These are phyloP conservation scores for Leucoagaricus sp. DNA, from an alignment of 1,284 basidiomycete species.

Conservation along the genomic window DNA sequence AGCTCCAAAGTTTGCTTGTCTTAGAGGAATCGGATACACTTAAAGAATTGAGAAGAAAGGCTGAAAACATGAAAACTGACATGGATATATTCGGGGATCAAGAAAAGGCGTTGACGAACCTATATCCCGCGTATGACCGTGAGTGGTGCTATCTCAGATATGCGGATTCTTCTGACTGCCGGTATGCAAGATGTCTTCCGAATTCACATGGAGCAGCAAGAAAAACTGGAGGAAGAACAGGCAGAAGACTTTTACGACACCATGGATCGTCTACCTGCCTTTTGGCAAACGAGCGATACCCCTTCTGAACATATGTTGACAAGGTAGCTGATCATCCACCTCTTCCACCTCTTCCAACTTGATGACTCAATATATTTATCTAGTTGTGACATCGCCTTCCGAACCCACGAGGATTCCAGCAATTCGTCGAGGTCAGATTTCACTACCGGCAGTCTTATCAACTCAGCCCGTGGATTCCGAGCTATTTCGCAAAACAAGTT, in stretches of 20 bases:
- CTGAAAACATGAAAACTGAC: conserved; percentile 32
- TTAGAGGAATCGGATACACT: conserved; percentile 31
- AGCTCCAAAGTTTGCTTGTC: not conserved
- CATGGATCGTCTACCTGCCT: conserved; percentile 52
- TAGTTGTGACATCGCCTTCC: conserved; percentile 65
- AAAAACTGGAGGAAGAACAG: conserved; percentile 34
- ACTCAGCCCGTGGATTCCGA: conserved; percentile 51
- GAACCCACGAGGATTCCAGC: conserved; percentile 48
- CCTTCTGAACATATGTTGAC: conserved; percentile 57
- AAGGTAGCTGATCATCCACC: conserved; percentile 44
- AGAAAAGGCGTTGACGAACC: conserved; percentile 46
- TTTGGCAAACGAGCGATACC: conserved; percentile 52
- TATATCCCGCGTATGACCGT: conserved; percentile 54
- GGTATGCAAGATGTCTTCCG: conserved; percentile 43
- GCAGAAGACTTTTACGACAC: conserved; percentile 45
- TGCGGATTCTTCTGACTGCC: not conserved
- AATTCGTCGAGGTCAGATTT: conserved; percentile 53
- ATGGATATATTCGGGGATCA: conserved; percentile 46
- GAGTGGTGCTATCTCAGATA: conserved; percentile 18
- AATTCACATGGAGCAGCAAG: conserved; percentile 24
- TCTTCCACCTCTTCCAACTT: not conserved
- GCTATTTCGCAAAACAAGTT: conserved; percentile 51
- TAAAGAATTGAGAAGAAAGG: conserved; percentile 34
- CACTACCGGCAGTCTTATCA: conserved; percentile 50
- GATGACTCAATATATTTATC: conserved; percentile 7